Evolutionary conservation across 306 rosid genomes (phyloP), one percentile per base, ranked within the genome.

Genomic region (Begonia fuchsioides): DNA sequence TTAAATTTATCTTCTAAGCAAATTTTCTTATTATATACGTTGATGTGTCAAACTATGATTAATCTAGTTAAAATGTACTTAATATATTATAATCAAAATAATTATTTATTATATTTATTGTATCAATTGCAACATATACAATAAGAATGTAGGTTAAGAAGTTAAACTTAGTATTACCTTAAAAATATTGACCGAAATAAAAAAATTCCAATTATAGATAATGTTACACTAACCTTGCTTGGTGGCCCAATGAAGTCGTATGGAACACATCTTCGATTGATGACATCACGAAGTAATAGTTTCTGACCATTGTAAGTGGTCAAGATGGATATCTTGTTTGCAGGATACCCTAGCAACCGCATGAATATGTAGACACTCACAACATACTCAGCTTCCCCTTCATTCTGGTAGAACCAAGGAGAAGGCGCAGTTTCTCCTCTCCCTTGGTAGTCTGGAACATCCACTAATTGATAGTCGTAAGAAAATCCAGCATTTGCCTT

Each of bases 291-390:
- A 68, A 90, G 81, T 55, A 90, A 74, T 69, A 90, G 92, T 79
- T 90, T 90, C 81, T 90, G 98, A 56, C 98, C 98, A 69, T 90
- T 90, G 77, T 90, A 90, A 14, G 98, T 90, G 38, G 98, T 90
- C 85, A 90, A 79, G 70, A 90, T 90, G 32, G 98, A 90, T 65
- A 90, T 90, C 71, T 81, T 90, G 65, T 70, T 90, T 51, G 98
- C 94, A 62, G 95, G 95, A 56, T 90, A 90, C 54, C 98, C 98
- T 43, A 85, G 72, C 20, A 90, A 72, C 40, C 95, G 95, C 95
- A 90, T 69, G 70, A 84, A 90, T 58, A 90, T 85, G 47, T 85
- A 90, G 51, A 90, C 95, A 64, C 93, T 85, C 71, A 90, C 98
- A 57, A 90, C 15, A 48, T 90, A 90, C 62, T 90, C 95, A 11